Base-by-base conservation (phyloP, 768 basidiomycete genomes). In the Naganishia friedmannii region DNA sequence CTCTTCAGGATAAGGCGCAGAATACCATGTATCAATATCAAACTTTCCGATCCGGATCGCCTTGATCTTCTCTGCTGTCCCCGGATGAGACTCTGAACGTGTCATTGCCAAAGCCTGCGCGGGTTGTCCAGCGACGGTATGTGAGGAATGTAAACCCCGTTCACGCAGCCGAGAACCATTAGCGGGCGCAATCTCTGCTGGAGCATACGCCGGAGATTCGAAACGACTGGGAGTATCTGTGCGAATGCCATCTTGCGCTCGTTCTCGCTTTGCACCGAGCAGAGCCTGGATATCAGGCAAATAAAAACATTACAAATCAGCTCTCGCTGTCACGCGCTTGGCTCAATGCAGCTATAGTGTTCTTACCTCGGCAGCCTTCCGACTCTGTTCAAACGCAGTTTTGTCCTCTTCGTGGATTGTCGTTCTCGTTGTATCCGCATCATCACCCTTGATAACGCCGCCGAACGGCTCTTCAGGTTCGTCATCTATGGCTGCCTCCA, bases 21-120 rank as follows among this genome's bases (percentile, higher is more conserved):
- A 93, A 80, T 92, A 98, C 96, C 96, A 99, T 3, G 96, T 98
- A 79, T 92, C 88, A 77, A 98, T 92, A 76, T 98, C 93, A 78
- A 85, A 94, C 68, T 87, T 85, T 31, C 94, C 94, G 75, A 97
- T 94, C 32, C 93, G 88, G 72, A 97, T 93, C 67, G 86, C 87
- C 67, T 88, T 89, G 84, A 95, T 96, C 73, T 79, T 80, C 60
- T 81, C 75, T 53, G 63, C 29, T 89, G 88, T 32, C 81, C 82
- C 37, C 80, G 77, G 1, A 77, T 74, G 66, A 76, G 73, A 69
- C 48, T 71, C 23, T 53, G 60, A 10, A 9, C 26, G 72, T 15
- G 46, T 73, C 42, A 60, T 34, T 58, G 60, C 21, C 45, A n/a
- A n/a, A 6, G 12, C 48, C 10, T n/a, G n/a, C 42, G 37, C 37